Base-by-base conservation (phyloP, 78 protist species). In the Capsaspora owczarzaki region DNA sequence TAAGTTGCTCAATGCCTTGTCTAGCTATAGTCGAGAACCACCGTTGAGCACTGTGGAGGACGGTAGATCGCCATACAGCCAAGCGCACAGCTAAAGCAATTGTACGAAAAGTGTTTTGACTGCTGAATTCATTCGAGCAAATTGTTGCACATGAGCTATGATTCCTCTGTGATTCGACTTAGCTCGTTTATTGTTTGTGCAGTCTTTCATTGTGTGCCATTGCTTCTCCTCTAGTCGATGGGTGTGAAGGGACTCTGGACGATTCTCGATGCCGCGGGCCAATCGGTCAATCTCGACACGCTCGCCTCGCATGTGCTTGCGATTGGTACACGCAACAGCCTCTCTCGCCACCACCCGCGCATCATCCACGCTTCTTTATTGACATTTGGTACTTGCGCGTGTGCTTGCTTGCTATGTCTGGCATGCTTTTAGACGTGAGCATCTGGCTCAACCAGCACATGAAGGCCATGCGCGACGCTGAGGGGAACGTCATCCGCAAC, bases 241-340 rank as follows among this genome's bases (percentile, higher is more conserved):
- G 93, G 93, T 33, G 93, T 90, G 27, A 3, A 84, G 41, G 80
- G 77, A 1, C 80, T 90, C 53, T 90, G 93, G 93, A 66, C 44
- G 78, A 71, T 90, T 40, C 61, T 90, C 40, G 69, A 83, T 0
- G 72, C 83, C 22, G 41, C 76, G 1, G 93, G 80, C 12, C 46
- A 84, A 0, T 66, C 78, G 51, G 56, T 84, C 16, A 14, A 71
- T 0, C 66, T 86, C 38, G 86, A 86, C 29, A 61, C 61, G 60
- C 75, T 90, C 25, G 53, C 43, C 1, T 44, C 41, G 46, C 31
- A 77, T 56, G 43, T 43, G 23, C 42, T 86, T 12, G 93, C 93
- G 0, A 81, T 86, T 49, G 88, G 60, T 61, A 27, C 0, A 27
- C 19, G 41, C 49, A 22, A 70, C 27, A 35, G 25, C 33, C 10